Base-by-base conservation (phyloP, 2,329 filamentous ascomycete species). In the Monilinia polystroma region DNA sequence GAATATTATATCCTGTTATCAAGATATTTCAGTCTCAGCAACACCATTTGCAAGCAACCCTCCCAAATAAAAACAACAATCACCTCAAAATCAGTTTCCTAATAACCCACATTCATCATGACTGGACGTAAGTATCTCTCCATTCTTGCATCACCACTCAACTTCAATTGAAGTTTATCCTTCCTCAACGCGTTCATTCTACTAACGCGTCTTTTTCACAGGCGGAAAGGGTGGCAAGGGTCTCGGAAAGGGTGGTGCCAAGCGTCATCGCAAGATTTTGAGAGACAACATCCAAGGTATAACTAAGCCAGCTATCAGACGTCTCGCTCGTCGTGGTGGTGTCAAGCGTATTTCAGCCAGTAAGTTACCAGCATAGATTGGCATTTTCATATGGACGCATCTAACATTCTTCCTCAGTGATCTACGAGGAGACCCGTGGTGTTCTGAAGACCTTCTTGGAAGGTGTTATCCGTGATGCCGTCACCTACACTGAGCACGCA, bases 281-380 rank as follows among this genome's bases (percentile, higher is more conserved):
- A 92, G 93, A 83, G 93, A 97, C 90, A 97, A 97, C 91, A 97
- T 97, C 80, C 93, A 97, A 85, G 93, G 93, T 84, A 97, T 97
- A 80, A 97, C 93, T 79, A 97, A 97, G 91, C 93, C 93, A 77
- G 93, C 93, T 77, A 97, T 97, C 83, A 90, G 93, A 78, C 93
- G 93, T 96, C 93, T 97, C 80, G 93, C 93, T 73, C 93, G 93
- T 84, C 93, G 93, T 95, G 93, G 93, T 82, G 93, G 93, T 93
- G 93, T 97, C 87, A 97, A 97, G 92, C 93, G 93, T 96, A 97
- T 97, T 78, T 97, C 93, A 78, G 93, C 93, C 80, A 96, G 89
- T 91, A 87, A 80, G 71, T 72, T 63, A 64, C 58, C 29, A 18
- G 3, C 23, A 26, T 20, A n/a, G 32, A 23, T 18, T 51, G 4